These are phyloP conservation scores for Cardamine chenopodiifolia DNA, from an alignment of 345 rosid genomes.

Conservation along the genomic window DNA sequence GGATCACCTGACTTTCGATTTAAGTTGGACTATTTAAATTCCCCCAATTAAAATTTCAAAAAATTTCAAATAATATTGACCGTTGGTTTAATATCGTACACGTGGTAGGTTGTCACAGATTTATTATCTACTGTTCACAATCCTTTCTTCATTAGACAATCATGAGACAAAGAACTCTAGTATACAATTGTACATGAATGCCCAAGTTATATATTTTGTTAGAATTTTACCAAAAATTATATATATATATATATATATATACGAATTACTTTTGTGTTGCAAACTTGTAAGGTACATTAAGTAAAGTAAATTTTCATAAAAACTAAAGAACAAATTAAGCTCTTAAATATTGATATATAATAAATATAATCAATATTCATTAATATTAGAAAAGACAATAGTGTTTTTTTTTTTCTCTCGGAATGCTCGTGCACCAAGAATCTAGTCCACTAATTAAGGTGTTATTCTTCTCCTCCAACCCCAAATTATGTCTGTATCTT, in stretches of 20 bases:
- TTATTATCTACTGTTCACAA: not conserved
- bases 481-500: constrained; percentile 33
- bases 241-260: too few relatives aligned
- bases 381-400: constrained; percentile 1
- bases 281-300: not conserved
- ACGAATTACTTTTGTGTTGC: not conserved
- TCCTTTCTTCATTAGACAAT: constrained; percentile 5
- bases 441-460: constrained; percentile 39
- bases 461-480: constrained; percentile 41
- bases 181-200: not conserved
- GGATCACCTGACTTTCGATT: not conserved
- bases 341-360: not conserved
- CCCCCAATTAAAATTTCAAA: not conserved
- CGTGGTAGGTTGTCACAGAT: constrained; percentile 20
- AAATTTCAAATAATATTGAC: constrained; percentile 2
- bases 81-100: constrained; percentile 26
- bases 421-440: constrained; percentile 30
- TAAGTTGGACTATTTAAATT: not conserved
- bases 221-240: not conserved
- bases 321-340: not conserved
- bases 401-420: not conserved
- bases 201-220: not conserved
- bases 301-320: not conserved
- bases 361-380: not conserved
- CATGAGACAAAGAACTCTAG: not conserved